phyloP scores from a whole-genome alignment of 2,329 filamentous ascomycete genomes.

The Chaetomium globosum region DNA sequence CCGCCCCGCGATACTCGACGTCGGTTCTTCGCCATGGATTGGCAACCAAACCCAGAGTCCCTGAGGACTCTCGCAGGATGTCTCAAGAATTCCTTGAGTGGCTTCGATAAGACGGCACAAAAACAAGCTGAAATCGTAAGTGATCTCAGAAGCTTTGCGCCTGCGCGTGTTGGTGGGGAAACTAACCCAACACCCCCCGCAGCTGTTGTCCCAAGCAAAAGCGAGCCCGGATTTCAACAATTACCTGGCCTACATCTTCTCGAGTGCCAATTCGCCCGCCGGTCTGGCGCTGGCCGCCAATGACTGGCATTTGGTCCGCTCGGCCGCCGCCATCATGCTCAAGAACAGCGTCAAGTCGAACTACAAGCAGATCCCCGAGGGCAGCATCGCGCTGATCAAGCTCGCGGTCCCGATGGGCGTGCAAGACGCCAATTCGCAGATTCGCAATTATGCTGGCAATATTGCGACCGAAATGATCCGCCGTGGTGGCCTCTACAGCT shows the following conservation, averaged over 20 bases:
- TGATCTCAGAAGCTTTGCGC: slow-evolving; percentile 32
- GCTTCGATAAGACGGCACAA: slow-evolving; percentile 75
- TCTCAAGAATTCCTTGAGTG: slow-evolving; percentile 88
- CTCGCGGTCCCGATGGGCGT: slow-evolving; percentile 76
- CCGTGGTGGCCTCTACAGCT: slow-evolving; percentile 80
- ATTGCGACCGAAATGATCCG: slow-evolving; percentile 91
- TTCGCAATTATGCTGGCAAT: slow-evolving; percentile 86
- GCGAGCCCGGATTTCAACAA: slow-evolving; percentile 92
- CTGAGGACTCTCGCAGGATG: slow-evolving; percentile 86
- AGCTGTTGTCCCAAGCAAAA: slow-evolving; percentile 95
- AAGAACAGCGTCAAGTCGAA: slow-evolving; percentile 86
- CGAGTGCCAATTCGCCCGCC: slow-evolving; percentile 64
- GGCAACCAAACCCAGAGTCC: slow-evolving; percentile 87
- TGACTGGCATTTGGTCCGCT: slow-evolving; percentile 76
- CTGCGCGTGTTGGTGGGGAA: background rate
- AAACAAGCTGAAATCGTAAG: slow-evolving; percentile 87
- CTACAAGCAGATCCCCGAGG: slow-evolving; percentile 74
- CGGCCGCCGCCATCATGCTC: slow-evolving; percentile 87
- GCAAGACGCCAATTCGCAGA: slow-evolving; percentile 77
- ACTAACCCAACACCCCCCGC: slow-evolving; percentile 27
- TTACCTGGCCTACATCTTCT: slow-evolving; percentile 90
- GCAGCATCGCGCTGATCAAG: slow-evolving; percentile 76
- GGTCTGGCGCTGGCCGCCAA: slow-evolving; percentile 61
- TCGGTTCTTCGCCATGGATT: slow-evolving; percentile 57
- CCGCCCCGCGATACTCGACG: slow-evolving; percentile 25